Conservation (phyloP, 768 basidiomycete genomes). For the Epithele typhae region DNA sequence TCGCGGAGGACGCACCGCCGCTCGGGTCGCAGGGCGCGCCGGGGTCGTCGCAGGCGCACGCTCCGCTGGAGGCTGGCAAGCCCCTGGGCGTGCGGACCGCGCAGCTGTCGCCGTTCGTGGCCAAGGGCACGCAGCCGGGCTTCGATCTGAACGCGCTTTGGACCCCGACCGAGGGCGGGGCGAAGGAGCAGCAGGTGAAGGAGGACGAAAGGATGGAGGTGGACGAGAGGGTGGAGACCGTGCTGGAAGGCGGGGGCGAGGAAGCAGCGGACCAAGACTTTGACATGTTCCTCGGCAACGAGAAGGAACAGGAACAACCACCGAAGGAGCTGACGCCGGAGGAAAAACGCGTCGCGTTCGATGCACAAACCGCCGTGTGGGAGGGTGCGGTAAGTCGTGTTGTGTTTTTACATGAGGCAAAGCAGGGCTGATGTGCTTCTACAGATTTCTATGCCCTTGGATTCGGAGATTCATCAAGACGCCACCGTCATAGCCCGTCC, state of each 20-base stretch:
- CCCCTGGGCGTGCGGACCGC: conserved; percentile 8
- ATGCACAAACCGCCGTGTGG: conserved; percentile 65
- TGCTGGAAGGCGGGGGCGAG: conserved; percentile 16
- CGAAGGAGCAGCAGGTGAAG: not conserved
- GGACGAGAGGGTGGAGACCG: conserved; percentile 31
- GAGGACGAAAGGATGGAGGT: conserved; percentile 28
- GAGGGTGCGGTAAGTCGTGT: conserved; percentile 55
- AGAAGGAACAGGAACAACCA: conserved; percentile 36
- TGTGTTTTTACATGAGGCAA: no score
- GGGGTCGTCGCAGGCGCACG: conserved; percentile 15
- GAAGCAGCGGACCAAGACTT: conserved; percentile 77
- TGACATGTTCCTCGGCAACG: conserved; percentile 78
- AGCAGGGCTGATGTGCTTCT: conserved; percentile 14
- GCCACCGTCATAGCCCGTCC: conserved; percentile 69
- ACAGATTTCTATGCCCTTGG: conserved; percentile 78
- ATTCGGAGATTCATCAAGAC: conserved; percentile 64
- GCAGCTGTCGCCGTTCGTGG: conserved; percentile 31
- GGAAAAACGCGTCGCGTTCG: conserved; percentile 46
- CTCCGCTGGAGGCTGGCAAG: not conserved
- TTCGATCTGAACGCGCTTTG: conserved; percentile 76
- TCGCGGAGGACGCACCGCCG: conserved; percentile 5
- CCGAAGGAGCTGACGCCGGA: conserved; percentile 25
- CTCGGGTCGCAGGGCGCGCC: not conserved
- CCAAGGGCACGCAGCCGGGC: conserved; percentile 37
- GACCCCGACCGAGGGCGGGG: conserved; percentile 29